Evolutionary conservation across 306 rosid genomes (phyloP).

Genomic region (Arachis hypogaea): DNA sequence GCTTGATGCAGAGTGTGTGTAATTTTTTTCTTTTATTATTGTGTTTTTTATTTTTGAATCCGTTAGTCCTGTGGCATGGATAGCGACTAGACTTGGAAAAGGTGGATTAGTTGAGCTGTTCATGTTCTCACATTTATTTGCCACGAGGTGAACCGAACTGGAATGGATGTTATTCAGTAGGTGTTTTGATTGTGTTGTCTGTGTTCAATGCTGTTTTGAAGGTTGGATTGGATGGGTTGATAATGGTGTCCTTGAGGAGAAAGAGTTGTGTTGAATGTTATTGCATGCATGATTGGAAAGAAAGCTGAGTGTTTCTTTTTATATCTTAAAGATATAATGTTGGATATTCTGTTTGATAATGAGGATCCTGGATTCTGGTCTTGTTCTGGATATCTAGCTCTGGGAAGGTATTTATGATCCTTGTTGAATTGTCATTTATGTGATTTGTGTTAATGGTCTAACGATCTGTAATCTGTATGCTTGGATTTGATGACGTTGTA

Average conservation of each 20-base stretch:
- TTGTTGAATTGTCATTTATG: not conserved
- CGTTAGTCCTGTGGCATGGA: not conserved
- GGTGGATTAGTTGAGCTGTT: not conserved
- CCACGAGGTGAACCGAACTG: not conserved
- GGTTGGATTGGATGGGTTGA: not conserved
- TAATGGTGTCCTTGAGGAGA: not conserved
- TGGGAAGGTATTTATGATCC: not conserved
- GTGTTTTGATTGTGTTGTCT: constrained; percentile 25
- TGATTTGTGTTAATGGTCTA: not conserved
- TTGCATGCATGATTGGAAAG: not conserved
- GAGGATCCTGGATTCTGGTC: not conserved
- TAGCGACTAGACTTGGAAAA: not conserved
- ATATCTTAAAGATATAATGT: not conserved
- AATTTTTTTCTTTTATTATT: too few relatives aligned
- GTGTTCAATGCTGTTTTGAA: not conserved
- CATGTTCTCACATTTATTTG: not conserved
- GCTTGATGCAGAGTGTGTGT: not conserved
- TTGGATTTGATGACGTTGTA: too few relatives aligned
- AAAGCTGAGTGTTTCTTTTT: not conserved
- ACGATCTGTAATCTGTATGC: not conserved
- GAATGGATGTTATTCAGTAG: constrained; percentile 2
- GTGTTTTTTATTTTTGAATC: not conserved
- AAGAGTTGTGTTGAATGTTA: not conserved
- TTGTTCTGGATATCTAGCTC: not conserved
- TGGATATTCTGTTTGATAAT: not conserved